A percentile compares a stretch with the other conserved stretches of the same genome.
Conservation (phyloP, 495 filamentous ascomycete species). For the Lophiostoma macrostomum region DNA sequence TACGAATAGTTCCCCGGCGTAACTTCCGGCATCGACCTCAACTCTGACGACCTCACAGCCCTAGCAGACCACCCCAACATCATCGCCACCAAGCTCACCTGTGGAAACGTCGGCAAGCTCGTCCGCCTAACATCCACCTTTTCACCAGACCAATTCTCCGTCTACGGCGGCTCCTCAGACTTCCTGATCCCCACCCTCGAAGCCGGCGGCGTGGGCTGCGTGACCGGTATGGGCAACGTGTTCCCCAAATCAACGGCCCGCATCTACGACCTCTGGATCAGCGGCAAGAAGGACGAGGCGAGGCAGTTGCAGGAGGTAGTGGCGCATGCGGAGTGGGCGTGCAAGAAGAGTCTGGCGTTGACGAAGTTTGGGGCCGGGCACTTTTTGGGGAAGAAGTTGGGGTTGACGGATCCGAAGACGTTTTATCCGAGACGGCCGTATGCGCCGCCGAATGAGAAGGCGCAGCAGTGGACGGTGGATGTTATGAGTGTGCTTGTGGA, state of each 20-base stretch:
- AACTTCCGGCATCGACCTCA: constrained; percentile 18
- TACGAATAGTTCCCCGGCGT: constrained; percentile 14
- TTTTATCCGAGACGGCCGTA: constrained; percentile 18
- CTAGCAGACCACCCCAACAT: constrained; percentile 19
- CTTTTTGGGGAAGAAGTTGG: constrained; percentile 18
- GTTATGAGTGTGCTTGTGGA: constrained; percentile 14
- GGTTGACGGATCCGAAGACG: constrained; percentile 4
- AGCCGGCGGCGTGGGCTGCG: constrained; percentile 15
- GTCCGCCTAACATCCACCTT: constrained; percentile 9
- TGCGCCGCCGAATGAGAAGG: neutral
- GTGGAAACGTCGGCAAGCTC: constrained; percentile 17
- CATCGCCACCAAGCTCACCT: constrained; percentile 15
- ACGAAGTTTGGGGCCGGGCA: constrained; percentile 22
- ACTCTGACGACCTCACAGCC: constrained; percentile 10
- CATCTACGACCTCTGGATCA: constrained; percentile 16
- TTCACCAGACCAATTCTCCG: constrained; percentile 10
- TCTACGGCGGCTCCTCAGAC: constrained; percentile 16
- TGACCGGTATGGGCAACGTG: constrained; percentile 12
- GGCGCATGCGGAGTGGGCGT: constrained; percentile 22
- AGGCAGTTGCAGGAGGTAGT: constrained; percentile 14
- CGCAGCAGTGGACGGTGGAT: constrained; percentile 14
- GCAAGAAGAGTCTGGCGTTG: constrained; percentile 17
- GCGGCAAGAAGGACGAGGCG: constrained; percentile 13
- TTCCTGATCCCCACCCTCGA: constrained; percentile 14
- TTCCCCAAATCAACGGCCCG: constrained; percentile 10